phyloP scores from a whole-genome alignment of 1,139 yeast genomes.

The Candida smagusa region DNA sequence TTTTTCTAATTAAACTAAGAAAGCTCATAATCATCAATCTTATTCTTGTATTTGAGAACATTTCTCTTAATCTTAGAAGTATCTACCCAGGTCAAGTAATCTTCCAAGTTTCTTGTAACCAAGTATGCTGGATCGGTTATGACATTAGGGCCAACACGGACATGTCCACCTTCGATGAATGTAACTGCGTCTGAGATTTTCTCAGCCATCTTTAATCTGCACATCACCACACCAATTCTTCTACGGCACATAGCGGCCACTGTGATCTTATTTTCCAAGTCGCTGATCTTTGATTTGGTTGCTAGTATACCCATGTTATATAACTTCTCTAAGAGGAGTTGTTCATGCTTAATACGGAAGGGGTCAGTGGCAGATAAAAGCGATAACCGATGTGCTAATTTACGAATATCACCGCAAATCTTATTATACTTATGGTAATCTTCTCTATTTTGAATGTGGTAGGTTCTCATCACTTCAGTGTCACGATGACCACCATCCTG shows the following conservation, averaged over 20 bases:
- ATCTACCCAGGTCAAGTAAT: slow-evolving; percentile 96
- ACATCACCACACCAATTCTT: slow-evolving; percentile 93
- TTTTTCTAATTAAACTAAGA: slow-evolving; percentile 25
- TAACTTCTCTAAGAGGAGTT: slow-evolving; percentile 77
- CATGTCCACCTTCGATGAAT: slow-evolving; percentile 95
- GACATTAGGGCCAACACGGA: slow-evolving; percentile 93
- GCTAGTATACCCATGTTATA: slow-evolving; percentile 84
- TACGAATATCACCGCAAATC: slow-evolving; percentile 86
- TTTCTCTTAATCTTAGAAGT: slow-evolving; percentile 88
- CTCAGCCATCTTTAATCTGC: slow-evolving; percentile 91
- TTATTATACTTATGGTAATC: slow-evolving; percentile 93
- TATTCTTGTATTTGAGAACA: slow-evolving; percentile 83
- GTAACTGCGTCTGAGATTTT: slow-evolving; percentile 85
- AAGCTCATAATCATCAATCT: slow-evolving; percentile 74
- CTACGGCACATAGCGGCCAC: slow-evolving; percentile 92
- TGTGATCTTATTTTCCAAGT: slow-evolving; percentile 83
- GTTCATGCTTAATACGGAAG: slow-evolving; percentile 82
- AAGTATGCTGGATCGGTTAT: slow-evolving; percentile 94
- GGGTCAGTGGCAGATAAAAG: slow-evolving; percentile 84
- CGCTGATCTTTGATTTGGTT: slow-evolving; percentile 86
- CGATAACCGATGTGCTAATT: slow-evolving; percentile 81
- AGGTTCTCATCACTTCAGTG: slow-evolving; percentile 90
- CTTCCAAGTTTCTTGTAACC: slow-evolving; percentile 91
- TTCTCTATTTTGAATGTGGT: slow-evolving; percentile 90
- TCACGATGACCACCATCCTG: slow-evolving; percentile 95